Evolutionary conservation across 2,329 filamentous ascomycete species (phyloP), one percentile per base, ranked within the genome.

Genomic region (Aspergillus sp.): DNA sequence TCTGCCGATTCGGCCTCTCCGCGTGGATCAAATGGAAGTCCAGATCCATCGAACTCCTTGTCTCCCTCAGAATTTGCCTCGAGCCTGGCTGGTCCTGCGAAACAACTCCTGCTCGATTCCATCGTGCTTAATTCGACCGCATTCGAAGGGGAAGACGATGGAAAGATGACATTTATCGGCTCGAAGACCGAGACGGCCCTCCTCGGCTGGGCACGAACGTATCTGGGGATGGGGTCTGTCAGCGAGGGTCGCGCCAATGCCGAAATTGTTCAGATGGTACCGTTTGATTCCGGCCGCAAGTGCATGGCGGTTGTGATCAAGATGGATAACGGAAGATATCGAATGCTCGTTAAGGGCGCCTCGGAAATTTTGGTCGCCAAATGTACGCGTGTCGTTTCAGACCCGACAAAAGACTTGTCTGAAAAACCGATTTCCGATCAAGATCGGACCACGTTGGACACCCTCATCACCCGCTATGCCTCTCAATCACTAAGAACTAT

Each of bases 401-500:
- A 87, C 58, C 88, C 77, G 1, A 79, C 76, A 5, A 85, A 83
- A 45, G 82, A 83, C 24, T 74, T 83, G 0, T 69, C 75, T 2
- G 75, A 78, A 20, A 73, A 69, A 13, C 67, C 76, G 1, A 75
- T 91, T 55, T 82, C 81, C 1, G 71, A 75, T 1, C 76, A 82
- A 13, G 82, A 86, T 58, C 77, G 79, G 26, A 74, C 82, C 35
- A 78, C 75, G 2, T 68, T 96, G 57, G 81, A 82, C 58, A 74
- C 79, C 19, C 77, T 90, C 45, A 95, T 95, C 60, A 83, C 86
- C 56, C 82, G 79, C 44, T 96, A 95, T 66, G 91, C 91, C 9
- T 84, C 82, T 22, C 82, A 87, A 16, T 95, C 90, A 7, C 79
- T 96, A 30, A 84, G 91, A 57, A 95, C 91, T 1, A 95, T 96